These are phyloP conservation scores for Polytolypa hystricis DNA, from an alignment of 2,329 filamentous ascomycete genomes.

Conservation along the genomic window DNA sequence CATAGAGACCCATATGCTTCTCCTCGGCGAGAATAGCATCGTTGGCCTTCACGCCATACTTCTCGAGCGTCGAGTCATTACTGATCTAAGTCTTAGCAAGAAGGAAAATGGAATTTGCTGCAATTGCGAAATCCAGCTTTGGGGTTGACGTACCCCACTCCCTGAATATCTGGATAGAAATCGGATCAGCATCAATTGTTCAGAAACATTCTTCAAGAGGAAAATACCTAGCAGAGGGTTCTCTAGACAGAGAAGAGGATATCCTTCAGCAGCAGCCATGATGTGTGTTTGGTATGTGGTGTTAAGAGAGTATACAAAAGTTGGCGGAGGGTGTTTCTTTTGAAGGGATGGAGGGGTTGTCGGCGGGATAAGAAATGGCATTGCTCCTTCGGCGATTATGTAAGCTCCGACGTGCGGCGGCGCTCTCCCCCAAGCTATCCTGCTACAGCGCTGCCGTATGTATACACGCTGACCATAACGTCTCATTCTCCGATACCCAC, in stretches of 20 bases:
- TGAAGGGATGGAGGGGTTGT: not conserved
- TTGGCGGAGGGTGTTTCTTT: slow-evolving; percentile 1
- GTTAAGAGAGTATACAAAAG: slow-evolving; percentile 7
- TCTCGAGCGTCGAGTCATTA: slow-evolving; percentile 72
- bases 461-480: no score
- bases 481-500: no score
- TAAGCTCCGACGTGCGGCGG: no score
- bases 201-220: slow-evolving; percentile 25
- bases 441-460: no score
- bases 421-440: no score
- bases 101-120: slow-evolving; percentile 6
- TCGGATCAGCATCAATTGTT: slow-evolving; percentile 1
- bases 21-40: slow-evolving; percentile 94
- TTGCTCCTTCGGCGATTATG: no score
- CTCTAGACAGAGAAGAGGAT: slow-evolving; percentile 84
- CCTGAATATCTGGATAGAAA: slow-evolving; percentile 67
- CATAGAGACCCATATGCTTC: slow-evolving; percentile 80
- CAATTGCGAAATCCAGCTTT: no score
- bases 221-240: slow-evolving; percentile 95
- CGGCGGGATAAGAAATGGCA: no score
- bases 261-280: slow-evolving; percentile 71
- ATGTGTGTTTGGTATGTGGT: no score
- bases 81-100: slow-evolving; percentile 38
- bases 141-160: slow-evolving; percentile 46
- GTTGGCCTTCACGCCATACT: slow-evolving; percentile 90